phyloP scores from a whole-genome alignment of 177 flowering plant genomes.

The Tripterygium wilfordii region DNA sequence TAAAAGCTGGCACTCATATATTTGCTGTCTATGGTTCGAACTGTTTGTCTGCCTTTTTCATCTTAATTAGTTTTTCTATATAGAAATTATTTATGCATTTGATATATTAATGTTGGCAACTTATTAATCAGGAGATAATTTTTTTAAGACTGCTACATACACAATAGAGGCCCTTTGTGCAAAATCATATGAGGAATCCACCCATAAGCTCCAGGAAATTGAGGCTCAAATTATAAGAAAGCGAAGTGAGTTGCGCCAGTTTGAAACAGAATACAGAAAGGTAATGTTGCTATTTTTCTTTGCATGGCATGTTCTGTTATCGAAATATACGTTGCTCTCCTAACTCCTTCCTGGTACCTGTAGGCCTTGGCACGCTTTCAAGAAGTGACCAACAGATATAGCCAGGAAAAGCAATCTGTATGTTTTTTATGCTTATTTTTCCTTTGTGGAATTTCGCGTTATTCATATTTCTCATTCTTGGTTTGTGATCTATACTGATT shows the following conservation, averaged over 20 bases:
- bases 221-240: slow-evolving; percentile 86
- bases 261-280: slow-evolving; percentile 92
- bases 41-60: slow-evolving; percentile 5
- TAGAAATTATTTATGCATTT: neutral
- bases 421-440: slow-evolving; percentile 18
- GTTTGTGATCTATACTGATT: no score
- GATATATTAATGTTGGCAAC: slow-evolving; percentile 5
- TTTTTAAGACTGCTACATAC: slow-evolving; percentile 86
- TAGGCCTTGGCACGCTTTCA: slow-evolving; percentile 95
- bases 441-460: neutral
- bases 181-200: slow-evolving; percentile 75
- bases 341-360: slow-evolving; percentile 12
- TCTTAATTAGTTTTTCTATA: neutral
- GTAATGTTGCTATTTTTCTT: slow-evolving; percentile 17
- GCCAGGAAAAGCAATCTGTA: slow-evolving; percentile 88
- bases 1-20: slow-evolving; percentile 96
- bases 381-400: slow-evolving; percentile 85
- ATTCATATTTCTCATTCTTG: neutral
- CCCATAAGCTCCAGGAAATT: slow-evolving; percentile 74
- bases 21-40: slow-evolving; percentile 94
- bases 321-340: neutral
- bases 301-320: neutral
- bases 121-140: slow-evolving; percentile 77
- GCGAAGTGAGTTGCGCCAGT: slow-evolving; percentile 89
- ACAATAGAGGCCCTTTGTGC: slow-evolving; percentile 95